Evolutionary conservation across 768 basidiomycete species (phyloP).

Genomic region (Lyophyllum atratum): DNA sequence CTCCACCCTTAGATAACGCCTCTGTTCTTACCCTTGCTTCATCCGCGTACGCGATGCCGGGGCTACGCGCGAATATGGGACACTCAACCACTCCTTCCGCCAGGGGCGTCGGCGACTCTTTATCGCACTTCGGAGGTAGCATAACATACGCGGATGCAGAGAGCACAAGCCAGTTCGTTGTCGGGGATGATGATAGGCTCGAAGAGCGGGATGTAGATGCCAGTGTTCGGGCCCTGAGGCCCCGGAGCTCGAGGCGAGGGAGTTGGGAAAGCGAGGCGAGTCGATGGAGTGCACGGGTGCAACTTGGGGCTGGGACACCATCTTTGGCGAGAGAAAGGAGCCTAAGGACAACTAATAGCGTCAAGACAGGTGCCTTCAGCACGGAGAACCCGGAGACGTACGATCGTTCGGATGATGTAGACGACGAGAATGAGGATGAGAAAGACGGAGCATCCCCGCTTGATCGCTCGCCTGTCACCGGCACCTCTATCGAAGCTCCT

Average conservation of each 20-base stretch:
- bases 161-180: slow-evolving; percentile 65
- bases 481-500: slow-evolving; percentile 6
- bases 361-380: slow-evolving; percentile 58
- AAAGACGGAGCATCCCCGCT: not conserved
- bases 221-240: slow-evolving; percentile 86
- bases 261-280: slow-evolving; percentile 94
- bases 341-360: slow-evolving; percentile 61
- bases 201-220: slow-evolving; percentile 80
- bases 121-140: slow-evolving; percentile 74
- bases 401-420: slow-evolving; percentile 26
- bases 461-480: slow-evolving; percentile 1
- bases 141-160: slow-evolving; percentile 59
- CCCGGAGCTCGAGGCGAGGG: slow-evolving; percentile 80
- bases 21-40: slow-evolving; percentile 92
- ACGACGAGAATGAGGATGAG: slow-evolving; percentile 20
- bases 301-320: slow-evolving; percentile 46
- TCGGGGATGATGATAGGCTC: slow-evolving; percentile 66
- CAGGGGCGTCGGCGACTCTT: slow-evolving; percentile 56
- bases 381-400: slow-evolving; percentile 42
- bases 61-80: slow-evolving; percentile 49
- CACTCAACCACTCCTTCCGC: slow-evolving; percentile 51
- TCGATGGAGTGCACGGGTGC: slow-evolving; percentile 80
- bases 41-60: slow-evolving; percentile 82
- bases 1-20: slow-evolving; percentile 90
- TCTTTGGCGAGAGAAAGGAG: slow-evolving; percentile 55